Percentiles rank a stretch among this genome's conserved stretches.
Evolutionary conservation across 2,329 filamentous ascomycete species (phyloP).

Genomic region (Penicillium sp.): DNA sequence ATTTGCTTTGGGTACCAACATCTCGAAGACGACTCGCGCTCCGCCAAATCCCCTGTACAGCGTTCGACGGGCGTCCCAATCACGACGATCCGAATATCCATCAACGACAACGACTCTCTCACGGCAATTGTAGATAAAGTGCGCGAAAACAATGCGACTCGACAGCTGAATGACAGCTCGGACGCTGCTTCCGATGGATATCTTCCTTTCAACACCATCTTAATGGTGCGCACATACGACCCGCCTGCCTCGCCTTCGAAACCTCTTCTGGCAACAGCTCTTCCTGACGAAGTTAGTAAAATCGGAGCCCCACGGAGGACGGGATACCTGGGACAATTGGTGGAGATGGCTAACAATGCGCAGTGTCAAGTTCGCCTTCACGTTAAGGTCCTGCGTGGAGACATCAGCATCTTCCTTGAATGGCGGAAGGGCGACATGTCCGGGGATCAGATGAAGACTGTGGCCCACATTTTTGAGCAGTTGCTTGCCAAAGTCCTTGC

Average conservation of each 20-base stretch:
- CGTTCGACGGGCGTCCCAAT: constrained; percentile 15
- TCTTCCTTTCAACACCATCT: constrained; percentile 35
- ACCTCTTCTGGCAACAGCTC: constrained; percentile 26
- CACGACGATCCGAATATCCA: constrained; percentile 26
- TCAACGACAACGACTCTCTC: constrained; percentile 31
- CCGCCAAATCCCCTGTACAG: constrained; percentile 20
- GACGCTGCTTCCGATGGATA: constrained; percentile 19
- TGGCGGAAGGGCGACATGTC: constrained; percentile 40
- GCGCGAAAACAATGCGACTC: constrained; percentile 8
- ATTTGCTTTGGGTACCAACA: constrained; percentile 47
- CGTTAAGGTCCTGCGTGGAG: constrained; percentile 34
- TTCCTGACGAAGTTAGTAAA: constrained; percentile 34
- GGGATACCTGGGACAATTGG: rapidly evolving
- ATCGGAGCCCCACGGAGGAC: not conserved
- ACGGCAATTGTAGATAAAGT: constrained; percentile 30
- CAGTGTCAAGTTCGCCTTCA: constrained; percentile 38
- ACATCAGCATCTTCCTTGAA: constrained; percentile 39
- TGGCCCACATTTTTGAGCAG: constrained; percentile 53
- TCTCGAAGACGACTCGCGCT: constrained; percentile 22
- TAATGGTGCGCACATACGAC: constrained; percentile 35
- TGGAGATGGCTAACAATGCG: not conserved
- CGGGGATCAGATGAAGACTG: constrained; percentile 40
- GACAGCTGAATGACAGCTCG: constrained; percentile 12
- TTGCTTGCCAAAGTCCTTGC: constrained; percentile 49
- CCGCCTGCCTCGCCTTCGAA: constrained; percentile 20